phyloP scores from a whole-genome alignment of 352 stramenopile species.

The Peronospora farinosa region DNA sequence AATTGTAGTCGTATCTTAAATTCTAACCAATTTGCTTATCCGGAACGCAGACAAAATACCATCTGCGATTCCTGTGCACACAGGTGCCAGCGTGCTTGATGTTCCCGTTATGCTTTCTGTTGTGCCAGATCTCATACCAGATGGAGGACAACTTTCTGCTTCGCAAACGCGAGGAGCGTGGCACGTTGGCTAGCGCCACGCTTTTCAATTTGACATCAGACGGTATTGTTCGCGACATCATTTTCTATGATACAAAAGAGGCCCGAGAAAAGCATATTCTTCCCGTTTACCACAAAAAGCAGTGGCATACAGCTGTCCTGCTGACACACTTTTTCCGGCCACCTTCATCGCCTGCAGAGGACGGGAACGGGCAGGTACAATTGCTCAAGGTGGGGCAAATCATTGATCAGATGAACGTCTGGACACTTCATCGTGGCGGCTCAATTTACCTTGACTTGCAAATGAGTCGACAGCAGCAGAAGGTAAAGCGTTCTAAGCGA shows the following conservation, averaged over 20 bases:
- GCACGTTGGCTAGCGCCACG: conserved; percentile 63
- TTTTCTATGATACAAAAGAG: conserved; percentile 85
- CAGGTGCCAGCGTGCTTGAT: conserved; percentile 75
- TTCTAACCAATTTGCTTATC: conserved; percentile 14
- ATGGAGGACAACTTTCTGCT: conserved; percentile 82
- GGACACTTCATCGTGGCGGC: conserved; percentile 73
- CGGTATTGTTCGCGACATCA: conserved; percentile 76
- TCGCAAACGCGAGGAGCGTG: conserved; percentile 74
- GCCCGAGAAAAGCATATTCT: conserved; percentile 78
- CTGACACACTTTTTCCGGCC: conserved; percentile 80
- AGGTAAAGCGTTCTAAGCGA: conserved; percentile 66
- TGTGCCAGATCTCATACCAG: conserved; percentile 87
- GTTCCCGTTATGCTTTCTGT: conserved; percentile 76
- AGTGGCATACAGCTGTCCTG: conserved; percentile 79
- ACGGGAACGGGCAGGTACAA: conserved; percentile 68
- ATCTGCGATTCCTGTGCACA: conserved; percentile 71
- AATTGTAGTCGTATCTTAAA: background rate
- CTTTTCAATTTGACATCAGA: conserved; percentile 87
- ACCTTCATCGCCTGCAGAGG: conserved; percentile 65
- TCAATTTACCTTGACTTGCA: conserved; percentile 85
- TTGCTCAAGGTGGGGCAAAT: conserved; percentile 84
- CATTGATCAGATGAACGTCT: conserved; percentile 84
- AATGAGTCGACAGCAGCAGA: conserved; percentile 81
- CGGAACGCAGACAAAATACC: conserved; percentile 69
- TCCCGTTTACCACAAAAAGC: conserved; percentile 81